These are phyloP conservation scores for Rhizophagus clarus DNA, from an alignment of 192 early-diverging fungal genomes.

Conservation along the genomic window DNA sequence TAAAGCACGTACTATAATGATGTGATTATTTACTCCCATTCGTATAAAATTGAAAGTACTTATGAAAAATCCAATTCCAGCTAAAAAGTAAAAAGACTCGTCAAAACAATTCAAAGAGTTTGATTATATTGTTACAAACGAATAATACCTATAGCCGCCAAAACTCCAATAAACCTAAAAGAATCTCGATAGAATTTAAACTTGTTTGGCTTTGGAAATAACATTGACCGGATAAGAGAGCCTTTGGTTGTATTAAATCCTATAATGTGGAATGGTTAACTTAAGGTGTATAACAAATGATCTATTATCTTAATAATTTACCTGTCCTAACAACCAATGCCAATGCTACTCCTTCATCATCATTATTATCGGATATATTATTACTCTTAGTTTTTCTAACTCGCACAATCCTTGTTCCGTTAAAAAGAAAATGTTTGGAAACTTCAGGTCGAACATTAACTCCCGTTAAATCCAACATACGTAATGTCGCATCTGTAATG, in stretches of 20 bases:
- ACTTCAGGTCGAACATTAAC: conserved; percentile 76
- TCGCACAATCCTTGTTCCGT: conserved; percentile 90
- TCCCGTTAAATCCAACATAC: conserved; percentile 66
- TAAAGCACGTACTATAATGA: conserved; percentile 87
- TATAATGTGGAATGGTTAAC: background rate
- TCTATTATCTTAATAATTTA: background rate
- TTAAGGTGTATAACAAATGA: background rate
- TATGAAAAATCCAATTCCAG: conserved; percentile 82
- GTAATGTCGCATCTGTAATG: conserved; percentile 64
- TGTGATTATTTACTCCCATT: conserved; percentile 64
- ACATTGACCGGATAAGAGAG: conserved; percentile 89
- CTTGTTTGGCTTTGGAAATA: conserved; percentile 95
- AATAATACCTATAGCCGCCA: conserved; percentile 70
- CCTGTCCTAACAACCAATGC: conserved; percentile 89
- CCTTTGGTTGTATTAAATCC: conserved; percentile 98
- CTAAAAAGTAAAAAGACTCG: conserved; percentile 22
- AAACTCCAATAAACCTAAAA: conserved; percentile 92
- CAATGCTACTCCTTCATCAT: conserved; percentile 48
- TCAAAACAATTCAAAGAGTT: background rate
- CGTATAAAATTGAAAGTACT: conserved; percentile 89
- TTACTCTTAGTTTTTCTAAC: conserved; percentile 57
- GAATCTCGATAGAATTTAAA: conserved; percentile 98
- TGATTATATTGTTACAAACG: background rate
- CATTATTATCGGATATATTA: conserved; percentile 39
- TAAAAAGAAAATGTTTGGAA: conserved; percentile 86